Base-by-base conservation (phyloP, 164 flowering plant species). In the Macadamia integrifolia region DNA sequence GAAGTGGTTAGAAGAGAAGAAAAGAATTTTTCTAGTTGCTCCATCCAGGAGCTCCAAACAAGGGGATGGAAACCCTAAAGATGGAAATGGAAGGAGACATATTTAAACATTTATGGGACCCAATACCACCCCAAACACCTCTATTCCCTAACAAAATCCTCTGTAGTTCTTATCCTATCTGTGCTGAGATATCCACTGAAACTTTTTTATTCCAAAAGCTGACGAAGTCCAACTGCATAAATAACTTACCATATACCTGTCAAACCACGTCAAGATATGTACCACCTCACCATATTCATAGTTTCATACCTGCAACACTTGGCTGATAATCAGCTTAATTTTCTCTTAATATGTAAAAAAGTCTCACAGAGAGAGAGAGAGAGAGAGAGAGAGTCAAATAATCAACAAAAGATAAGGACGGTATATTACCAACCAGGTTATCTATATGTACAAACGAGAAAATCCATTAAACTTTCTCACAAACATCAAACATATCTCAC, bases 281-380 rank as follows among this genome's bases (percentile, higher is more conserved):
- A 2, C 18, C 30, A 57, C 59, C 30, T 57, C 30, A 18, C 30
- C 59, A 57, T 57, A 57, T 57, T 58, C 61, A 30, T 1, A 60
- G 35, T 35, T 58, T 58, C 61, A 30, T 6, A 60, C 61, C 61
- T 58, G 61, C 61, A 60, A 14, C n/a, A 60, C 62, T 60, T 12
- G 43, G 17, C 43, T 31, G 31, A 60, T 1, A 32, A 14, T 60
- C 62, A 60, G 50, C 50, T 46, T 9, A 46, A 46, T 46, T 46
- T 11, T 46, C 13, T 9, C 17, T 31, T 60, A 18, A 60, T 11
- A 6, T 14, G 32, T 6, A 2, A 60, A 31, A 30, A 14, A 12
- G 40, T 35, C 40, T 2, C 0, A 35, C 6, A 32, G 3, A 1
- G 11, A 2, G 6, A 31, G 43, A 31, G n/a, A n/a, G n/a, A n/a